phyloP scores from a whole-genome alignment of 1,139 yeast genomes.

The Saccharomyces hybrid region DNA sequence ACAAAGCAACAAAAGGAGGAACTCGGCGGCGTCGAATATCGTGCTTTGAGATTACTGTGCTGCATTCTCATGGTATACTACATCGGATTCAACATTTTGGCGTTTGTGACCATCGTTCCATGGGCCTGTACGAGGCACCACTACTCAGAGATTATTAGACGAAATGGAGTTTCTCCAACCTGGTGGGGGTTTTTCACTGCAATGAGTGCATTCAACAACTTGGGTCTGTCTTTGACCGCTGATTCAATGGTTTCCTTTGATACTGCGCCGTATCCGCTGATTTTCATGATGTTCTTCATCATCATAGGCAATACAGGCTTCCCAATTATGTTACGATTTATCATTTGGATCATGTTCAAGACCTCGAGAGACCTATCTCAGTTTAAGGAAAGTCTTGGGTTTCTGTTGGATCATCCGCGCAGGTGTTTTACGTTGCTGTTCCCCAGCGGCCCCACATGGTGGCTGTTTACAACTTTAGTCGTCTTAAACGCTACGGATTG shows the following conservation, averaged over 20 bases:
- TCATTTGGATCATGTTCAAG: constrained; percentile 71
- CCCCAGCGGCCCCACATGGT: constrained; percentile 91
- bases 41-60: constrained; percentile 71
- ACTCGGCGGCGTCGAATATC: constrained; percentile 91
- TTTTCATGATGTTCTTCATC: constrained; percentile 57
- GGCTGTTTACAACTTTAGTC: constrained; percentile 73
- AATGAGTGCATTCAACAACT: constrained; percentile 67
- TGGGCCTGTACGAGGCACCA: constrained; percentile 43
- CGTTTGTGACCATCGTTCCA: constrained; percentile 49
- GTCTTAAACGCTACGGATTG: constrained; percentile 67
- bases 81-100: constrained; percentile 61
- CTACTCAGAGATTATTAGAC: constrained; percentile 39
- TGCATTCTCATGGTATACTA: constrained; percentile 59
- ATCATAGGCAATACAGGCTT: constrained; percentile 90
- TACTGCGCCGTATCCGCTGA: constrained; percentile 51
- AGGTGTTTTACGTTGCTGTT: constrained; percentile 88
- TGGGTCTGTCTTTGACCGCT: constrained; percentile 71
- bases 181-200: constrained; percentile 93
- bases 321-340: constrained; percentile 68
- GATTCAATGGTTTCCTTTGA: constrained; percentile 66
- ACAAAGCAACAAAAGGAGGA: constrained; percentile 84
- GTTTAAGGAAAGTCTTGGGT: constrained; percentile 68
- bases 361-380: constrained; percentile 55
- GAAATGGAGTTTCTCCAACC: constrained; percentile 53
- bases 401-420: constrained; percentile 87